These are phyloP conservation scores for Phaeotremella skinneri DNA, from an alignment of 768 basidiomycete genomes.

Conservation along the genomic window DNA sequence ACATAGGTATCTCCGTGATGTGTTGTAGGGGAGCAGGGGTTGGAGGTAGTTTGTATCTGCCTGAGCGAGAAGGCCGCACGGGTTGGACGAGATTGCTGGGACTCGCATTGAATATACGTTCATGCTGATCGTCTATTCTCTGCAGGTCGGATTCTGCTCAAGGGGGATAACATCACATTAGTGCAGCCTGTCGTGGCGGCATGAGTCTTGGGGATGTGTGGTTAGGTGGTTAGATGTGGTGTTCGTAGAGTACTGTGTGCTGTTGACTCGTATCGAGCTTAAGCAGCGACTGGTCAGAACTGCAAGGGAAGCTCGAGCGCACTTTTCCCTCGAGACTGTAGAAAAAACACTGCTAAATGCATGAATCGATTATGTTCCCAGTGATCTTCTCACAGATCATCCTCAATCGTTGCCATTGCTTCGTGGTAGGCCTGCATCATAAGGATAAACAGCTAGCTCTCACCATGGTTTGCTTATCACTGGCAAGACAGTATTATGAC, in stretches of 20 bases:
- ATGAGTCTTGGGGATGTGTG: neutral
- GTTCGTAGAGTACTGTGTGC: no score
- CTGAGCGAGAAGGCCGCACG: slow-evolving; percentile 1
- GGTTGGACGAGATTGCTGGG: neutral
- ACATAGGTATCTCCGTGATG: neutral
- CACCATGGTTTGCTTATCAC: no score
- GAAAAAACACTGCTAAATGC: neutral
- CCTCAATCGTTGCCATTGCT: no score
- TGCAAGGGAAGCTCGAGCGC: neutral
- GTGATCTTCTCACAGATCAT: no score
- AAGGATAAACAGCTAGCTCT: no score
- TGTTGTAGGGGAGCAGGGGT: neutral
- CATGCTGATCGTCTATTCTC: neutral
- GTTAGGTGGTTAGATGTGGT: no score
- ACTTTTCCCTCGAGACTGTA: neutral
- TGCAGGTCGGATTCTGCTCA: slow-evolving; percentile 87
- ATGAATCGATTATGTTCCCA: neutral
- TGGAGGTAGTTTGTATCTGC: slow-evolving; percentile 4
- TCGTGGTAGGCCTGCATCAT: no score
- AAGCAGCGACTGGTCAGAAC: no score
- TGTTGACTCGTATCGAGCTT: no score
- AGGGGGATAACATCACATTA: slow-evolving; percentile 98
- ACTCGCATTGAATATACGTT: neutral
- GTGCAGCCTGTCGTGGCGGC: slow-evolving; percentile 63
- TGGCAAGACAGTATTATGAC: no score